Evolutionary conservation across 257 asterid species (phyloP), one percentile per base, ranked within the genome.

Genomic region (Solanum pennellii): DNA sequence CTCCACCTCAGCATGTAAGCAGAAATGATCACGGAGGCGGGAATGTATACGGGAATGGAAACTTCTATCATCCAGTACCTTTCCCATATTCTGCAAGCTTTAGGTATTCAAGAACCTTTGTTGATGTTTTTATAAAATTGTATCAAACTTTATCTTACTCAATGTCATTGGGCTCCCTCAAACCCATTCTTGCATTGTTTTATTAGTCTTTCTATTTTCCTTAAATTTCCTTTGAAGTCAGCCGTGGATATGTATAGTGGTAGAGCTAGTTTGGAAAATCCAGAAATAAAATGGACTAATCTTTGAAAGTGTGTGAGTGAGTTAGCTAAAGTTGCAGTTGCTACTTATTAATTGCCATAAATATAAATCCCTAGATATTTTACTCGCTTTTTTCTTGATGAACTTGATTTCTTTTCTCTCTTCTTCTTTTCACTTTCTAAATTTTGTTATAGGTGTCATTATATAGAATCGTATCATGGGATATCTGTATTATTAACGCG

Each of bases 1-100:
- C 97, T 89, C 92, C 95, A 87, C 93, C 94, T 68, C 92, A 87
- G 82, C 84, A 92, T 41, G 35, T 76, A 86, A 86, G 69, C 88
- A 76, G 71, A 73, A 89, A 77, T 68, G 74, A 80, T 37, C 68
- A 82, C 66, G 90, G 91, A 86, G 42, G 62, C 33, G 88, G 87
- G 35, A 84, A 87, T 87, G 87, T 68, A 73, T 82, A 72, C 86
- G 87, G 94, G 37, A 89, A 79, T 72, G 90, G 89, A 86, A 91
- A 89, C 89, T 77, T 88, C 68, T 90, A 91, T 83, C 93, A 89
- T 62, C 94, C 94, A 83, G 79, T 92, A 86, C 92, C 91, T 86
- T 91, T 90, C 88, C 89, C 93, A 49, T 90, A 89, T 88, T 86
- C 94, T 47, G 47, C 86, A 21, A 92, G 92, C 79, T 91, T 90